Percentiles rank a stretch among this genome's conserved stretches.
Evolutionary conservation across 495 filamentous ascomycete genomes (phyloP).

Genomic region (Talaromyces thailandensis): DNA sequence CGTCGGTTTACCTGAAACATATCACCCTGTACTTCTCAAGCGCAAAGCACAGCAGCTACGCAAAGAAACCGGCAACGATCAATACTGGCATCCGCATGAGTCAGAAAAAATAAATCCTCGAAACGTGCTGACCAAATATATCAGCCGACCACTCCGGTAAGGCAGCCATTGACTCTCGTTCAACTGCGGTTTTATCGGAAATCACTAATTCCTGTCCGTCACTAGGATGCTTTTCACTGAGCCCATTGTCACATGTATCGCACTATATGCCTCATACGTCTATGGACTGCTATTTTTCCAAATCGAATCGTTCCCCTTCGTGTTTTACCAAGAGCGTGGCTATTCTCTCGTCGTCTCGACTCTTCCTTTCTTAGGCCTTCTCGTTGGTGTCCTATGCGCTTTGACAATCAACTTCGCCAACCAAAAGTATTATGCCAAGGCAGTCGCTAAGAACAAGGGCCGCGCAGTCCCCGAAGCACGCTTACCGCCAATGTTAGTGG

Average conservation of each 20-base stretch:
- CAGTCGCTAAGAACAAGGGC: slow-evolving; percentile 12
- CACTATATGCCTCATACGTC: slow-evolving; percentile 16
- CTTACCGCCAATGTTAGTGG: slow-evolving; percentile 39
- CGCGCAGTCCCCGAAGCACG: slow-evolving; percentile 23
- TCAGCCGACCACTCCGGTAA: slow-evolving; percentile 13
- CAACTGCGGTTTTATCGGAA: background rate
- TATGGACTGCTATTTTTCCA: slow-evolving; percentile 11
- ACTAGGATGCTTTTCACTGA: slow-evolving; percentile 19
- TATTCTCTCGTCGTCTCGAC: slow-evolving; percentile 14
- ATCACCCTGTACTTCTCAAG: slow-evolving; percentile 12
- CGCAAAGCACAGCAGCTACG: slow-evolving; percentile 14
- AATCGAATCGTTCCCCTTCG: slow-evolving; percentile 5
- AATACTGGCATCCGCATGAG: slow-evolving; percentile 9
- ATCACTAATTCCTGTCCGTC: background rate
- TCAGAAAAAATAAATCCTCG: background rate
- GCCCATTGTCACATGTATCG: slow-evolving; percentile 18
- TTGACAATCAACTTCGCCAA: slow-evolving; percentile 3
- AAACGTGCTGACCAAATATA: slow-evolving; percentile 11
- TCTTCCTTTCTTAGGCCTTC: slow-evolving; percentile 7
- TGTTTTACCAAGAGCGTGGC: slow-evolving; percentile 7
- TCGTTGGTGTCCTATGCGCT: slow-evolving; percentile 8
- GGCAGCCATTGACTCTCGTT: background rate
- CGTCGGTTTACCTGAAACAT: slow-evolving; percentile 13
- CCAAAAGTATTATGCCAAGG: slow-evolving; percentile 5
- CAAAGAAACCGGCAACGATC: slow-evolving; percentile 16